Evolutionary conservation across 192 early-diverging fungal genomes (phyloP).

Genomic region (Coemansia sp.): DNA sequence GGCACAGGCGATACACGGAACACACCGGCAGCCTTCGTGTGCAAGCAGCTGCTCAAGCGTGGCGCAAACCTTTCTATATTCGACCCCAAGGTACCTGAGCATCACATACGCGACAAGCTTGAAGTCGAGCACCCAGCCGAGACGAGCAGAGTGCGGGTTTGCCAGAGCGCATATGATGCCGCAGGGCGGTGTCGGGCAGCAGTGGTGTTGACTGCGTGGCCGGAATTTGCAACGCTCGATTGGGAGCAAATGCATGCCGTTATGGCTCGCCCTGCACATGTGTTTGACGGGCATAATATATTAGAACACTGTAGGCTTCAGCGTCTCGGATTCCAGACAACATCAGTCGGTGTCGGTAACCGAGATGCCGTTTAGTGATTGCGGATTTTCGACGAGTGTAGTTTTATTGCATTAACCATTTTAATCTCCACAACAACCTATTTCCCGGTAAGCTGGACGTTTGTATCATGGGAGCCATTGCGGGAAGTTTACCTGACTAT

Average conservation of each 20-base stretch:
- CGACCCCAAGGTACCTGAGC: constrained; percentile 80
- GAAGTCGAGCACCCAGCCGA: too few species aligned
- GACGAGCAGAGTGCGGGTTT: constrained; percentile 53
- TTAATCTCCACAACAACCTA: too few species aligned
- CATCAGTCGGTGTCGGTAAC: constrained; percentile 65
- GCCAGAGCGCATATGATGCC: constrained; percentile 63
- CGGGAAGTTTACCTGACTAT: too few species aligned
- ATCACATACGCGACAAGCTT: constrained; percentile 58
- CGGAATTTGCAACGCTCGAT: constrained; percentile 71
- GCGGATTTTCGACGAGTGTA: too few species aligned
- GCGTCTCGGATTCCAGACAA: constrained; percentile 74
- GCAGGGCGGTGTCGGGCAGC: constrained; percentile 69
- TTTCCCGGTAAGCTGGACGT: too few species aligned
- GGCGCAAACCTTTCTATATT: constrained; percentile 74
- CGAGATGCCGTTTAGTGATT: too few species aligned
- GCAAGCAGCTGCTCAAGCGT: constrained; percentile 74
- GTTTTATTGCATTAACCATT: too few species aligned
- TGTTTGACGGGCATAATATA: constrained; percentile 83
- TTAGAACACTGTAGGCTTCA: constrained; percentile 66
- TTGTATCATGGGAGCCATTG: too few species aligned
- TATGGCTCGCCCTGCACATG: constrained; percentile 81
- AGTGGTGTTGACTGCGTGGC: constrained; percentile 84
- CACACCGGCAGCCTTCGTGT: constrained; percentile 82
- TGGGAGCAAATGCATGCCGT: constrained; percentile 61
- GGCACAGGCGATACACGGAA: constrained; percentile 92